Conservation (phyloP, 352 stramenopile species). For the Pseudoperonospora humuli region DNA sequence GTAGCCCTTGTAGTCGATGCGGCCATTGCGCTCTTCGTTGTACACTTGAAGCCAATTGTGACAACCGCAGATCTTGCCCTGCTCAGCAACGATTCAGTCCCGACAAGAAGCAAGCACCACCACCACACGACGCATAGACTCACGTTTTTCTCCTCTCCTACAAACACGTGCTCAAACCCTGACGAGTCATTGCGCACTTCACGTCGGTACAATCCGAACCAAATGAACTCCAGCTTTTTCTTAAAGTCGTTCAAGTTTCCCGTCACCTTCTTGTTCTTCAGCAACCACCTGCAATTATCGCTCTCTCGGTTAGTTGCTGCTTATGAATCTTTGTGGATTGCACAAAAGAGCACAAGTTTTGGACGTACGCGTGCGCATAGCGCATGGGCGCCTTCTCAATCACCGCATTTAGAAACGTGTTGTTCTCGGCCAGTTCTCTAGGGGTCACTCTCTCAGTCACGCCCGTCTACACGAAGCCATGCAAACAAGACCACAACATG, state of each 20-base stretch:
- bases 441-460: constrained; percentile 78
- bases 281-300: constrained; percentile 47
- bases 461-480: constrained; percentile 47
- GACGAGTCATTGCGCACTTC: constrained; percentile 84
- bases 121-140: background rate
- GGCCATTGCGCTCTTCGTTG: constrained; percentile 89
- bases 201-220: constrained; percentile 93
- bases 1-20: constrained; percentile 91
- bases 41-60: constrained; percentile 98
- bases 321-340: background rate
- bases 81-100: background rate
- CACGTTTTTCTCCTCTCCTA: constrained; percentile 92
- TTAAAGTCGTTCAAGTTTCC: constrained; percentile 75
- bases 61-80: constrained; percentile 88
- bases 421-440: constrained; percentile 86
- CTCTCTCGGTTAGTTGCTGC: background rate
- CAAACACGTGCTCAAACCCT: constrained; percentile 96
- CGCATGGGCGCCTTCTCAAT: constrained; percentile 91
- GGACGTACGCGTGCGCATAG: constrained; percentile 86
- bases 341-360: background rate
- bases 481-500: background rate
- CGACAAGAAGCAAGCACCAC: background rate
- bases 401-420: constrained; percentile 88
- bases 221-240: constrained; percentile 90
- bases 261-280: constrained; percentile 80